Conservation (phyloP, 352 stramenopile species). For the Plasmopara muralis region DNA sequence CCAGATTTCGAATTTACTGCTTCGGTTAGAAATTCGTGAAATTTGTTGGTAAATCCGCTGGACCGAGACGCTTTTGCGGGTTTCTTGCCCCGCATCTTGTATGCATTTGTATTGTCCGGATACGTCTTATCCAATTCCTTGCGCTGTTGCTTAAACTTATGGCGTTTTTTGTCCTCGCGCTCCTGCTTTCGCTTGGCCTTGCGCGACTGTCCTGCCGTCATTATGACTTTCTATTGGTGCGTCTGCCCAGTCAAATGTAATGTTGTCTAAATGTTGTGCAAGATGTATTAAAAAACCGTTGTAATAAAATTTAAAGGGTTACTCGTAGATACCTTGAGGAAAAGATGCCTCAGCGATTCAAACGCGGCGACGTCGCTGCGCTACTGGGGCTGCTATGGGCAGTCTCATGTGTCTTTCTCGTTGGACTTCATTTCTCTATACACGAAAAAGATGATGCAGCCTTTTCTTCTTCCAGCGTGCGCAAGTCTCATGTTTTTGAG, state of each 20-base stretch:
- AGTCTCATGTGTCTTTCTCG: constrained; percentile 19
- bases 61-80: constrained; percentile 7
- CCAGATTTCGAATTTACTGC: constrained; percentile 27
- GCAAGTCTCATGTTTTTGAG: constrained; percentile 17
- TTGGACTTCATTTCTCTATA: constrained; percentile 17
- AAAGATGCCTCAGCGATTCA: constrained; percentile 6
- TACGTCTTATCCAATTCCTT: constrained; percentile 10
- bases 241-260: constrained; percentile 17
- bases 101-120: constrained; percentile 4
- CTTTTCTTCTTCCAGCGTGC: neutral
- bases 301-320: neutral
- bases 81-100: constrained; percentile 10
- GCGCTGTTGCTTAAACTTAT: constrained; percentile 54
- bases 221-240: constrained; percentile 7
- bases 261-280: neutral
- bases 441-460: neutral
- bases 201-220: constrained; percentile 33
- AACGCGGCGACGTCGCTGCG: constrained; percentile 16
- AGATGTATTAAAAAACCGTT: neutral
- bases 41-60: constrained; percentile 55
- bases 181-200: constrained; percentile 77
- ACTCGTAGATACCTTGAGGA: constrained; percentile 2
- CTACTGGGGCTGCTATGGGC: constrained; percentile 25
- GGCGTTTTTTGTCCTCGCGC: constrained; percentile 73
- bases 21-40: constrained; percentile 73